Evolutionary conservation across 148 eudicot genomes (phyloP), one percentile per base, ranked within the genome.

Genomic region (Limonium bicolor): DNA sequence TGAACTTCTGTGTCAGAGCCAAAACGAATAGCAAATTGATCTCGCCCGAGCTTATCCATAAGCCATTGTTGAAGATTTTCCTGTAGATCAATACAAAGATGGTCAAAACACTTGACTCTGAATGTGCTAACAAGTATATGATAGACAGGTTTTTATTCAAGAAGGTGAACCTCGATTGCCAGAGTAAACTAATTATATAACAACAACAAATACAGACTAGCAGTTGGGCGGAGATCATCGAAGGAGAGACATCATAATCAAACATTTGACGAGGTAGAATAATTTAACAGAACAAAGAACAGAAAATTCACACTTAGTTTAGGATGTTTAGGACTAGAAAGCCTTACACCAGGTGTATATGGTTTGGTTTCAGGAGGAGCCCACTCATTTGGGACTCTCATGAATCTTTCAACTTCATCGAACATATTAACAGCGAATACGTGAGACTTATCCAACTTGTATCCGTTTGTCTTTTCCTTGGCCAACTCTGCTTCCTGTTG

Each of bases 361-460:
- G 90, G 90, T 58, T 71, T 77, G 18, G 70, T 62, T 58, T 87
- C 90, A 25, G 94, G 90, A 20, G 94, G 86, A 18, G 96, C 94
- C 94, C 96, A 87, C 51, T 87, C 82, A 55, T 82, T 76, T 28
- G 90, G 90, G 49, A 87, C 88, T 41, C 61, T 76, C 83, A 73
- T 55, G 47, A 73, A 87, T 72, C 71, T 82, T 22, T 87, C 94
- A 18, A 87, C 71, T 32, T 87, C 96, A 55, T 76, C 80, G 50
- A 87, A 87, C 76, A 76, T 51, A 54, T 76, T 87, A 0, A 82
- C 94, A 43, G 78, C 58, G 69, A 86, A 74, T 48, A 73, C 62
- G 51, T 87, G 94, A 0, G 90, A 58, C 40, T 53, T 78, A 64
- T 74, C 94, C 58, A 87, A 52, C 44, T 60, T 77, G 65, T 77